Conservation (phyloP, 345 rosid genomes). For the Eucalyptus lansdowneana region DNA sequence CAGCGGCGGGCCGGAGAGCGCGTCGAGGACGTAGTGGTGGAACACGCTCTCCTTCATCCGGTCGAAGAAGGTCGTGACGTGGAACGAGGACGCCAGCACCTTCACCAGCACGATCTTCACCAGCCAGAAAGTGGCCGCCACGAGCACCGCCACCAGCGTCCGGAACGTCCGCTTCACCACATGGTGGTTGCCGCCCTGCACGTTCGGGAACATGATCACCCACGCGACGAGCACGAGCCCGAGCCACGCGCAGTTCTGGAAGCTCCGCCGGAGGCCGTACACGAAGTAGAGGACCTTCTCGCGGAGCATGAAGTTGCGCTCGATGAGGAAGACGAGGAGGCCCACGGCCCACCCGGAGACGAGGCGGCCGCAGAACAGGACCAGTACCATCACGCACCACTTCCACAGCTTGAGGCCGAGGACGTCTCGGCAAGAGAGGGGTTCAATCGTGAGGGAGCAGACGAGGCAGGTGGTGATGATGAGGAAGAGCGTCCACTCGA, state of each 20-base stretch:
- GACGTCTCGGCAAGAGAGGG: neutral
- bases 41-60: conserved; percentile 54
- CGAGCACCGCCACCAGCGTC: conserved; percentile 15
- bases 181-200: conserved; percentile 10
- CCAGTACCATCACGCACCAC: conserved; percentile 38
- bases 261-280: conserved; percentile 18
- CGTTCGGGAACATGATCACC: conserved; percentile 12
- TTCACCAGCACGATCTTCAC: conserved; percentile 32
- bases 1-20: conserved; percentile 34
- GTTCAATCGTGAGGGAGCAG: conserved; percentile 10
- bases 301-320: conserved; percentile 23
- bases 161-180: conserved; percentile 12
- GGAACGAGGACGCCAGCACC: conserved; percentile 41
- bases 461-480: conserved; percentile 20
- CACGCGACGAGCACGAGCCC: conserved; percentile 17
- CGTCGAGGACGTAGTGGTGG: conserved; percentile 34
- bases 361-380: conserved; percentile 23
- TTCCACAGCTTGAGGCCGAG: conserved; percentile 33
- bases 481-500: conserved; percentile 22
- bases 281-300: conserved; percentile 35
- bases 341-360: conserved; percentile 20
- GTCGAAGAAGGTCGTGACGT: conserved; percentile 45
- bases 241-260: conserved; percentile 28
- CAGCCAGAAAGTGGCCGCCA: conserved; percentile 45
- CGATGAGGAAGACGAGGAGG: conserved; percentile 15